Conservation (phyloP, 1,284 basidiomycete genomes). For the Mycena sp. region DNA sequence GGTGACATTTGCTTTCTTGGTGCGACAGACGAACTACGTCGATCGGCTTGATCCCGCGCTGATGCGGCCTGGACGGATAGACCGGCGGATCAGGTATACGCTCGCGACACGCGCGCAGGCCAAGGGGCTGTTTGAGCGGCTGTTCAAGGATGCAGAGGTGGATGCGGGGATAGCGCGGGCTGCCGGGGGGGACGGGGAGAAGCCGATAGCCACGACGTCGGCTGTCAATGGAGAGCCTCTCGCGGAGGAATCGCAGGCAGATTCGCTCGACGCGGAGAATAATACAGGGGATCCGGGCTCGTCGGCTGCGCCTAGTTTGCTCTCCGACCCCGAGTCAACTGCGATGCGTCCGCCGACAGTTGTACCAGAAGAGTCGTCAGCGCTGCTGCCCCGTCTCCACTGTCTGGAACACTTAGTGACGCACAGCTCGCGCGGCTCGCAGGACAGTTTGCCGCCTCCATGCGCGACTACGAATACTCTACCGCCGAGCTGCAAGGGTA, state of each 20-base stretch:
- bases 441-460: constrained; percentile 42
- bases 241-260: too few relatives aligned
- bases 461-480: constrained; percentile 50
- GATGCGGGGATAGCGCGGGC: neutral
- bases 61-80: constrained; percentile 33
- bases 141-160: constrained; percentile 26
- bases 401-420: constrained; percentile 5
- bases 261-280: neutral
- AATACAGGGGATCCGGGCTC: neutral
- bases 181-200: neutral
- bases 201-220: too few relatives aligned
- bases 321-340: too few relatives aligned
- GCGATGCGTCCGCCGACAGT: too few relatives aligned
- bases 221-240: neutral
- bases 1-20: too few relatives aligned
- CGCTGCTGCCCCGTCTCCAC: neutral
- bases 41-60: constrained; percentile 32
- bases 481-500: constrained; percentile 56
- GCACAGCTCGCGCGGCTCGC: constrained; percentile 37
- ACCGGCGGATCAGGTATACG: constrained; percentile 28
- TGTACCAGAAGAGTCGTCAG: too few relatives aligned
- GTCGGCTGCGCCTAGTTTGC: too few relatives aligned
- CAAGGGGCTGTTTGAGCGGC: constrained; percentile 24
- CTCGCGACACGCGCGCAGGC: constrained; percentile 31
- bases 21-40: constrained; percentile 33